phyloP scores from a whole-genome alignment of 305 asterid genomes.

The Ajuga reptans region DNA sequence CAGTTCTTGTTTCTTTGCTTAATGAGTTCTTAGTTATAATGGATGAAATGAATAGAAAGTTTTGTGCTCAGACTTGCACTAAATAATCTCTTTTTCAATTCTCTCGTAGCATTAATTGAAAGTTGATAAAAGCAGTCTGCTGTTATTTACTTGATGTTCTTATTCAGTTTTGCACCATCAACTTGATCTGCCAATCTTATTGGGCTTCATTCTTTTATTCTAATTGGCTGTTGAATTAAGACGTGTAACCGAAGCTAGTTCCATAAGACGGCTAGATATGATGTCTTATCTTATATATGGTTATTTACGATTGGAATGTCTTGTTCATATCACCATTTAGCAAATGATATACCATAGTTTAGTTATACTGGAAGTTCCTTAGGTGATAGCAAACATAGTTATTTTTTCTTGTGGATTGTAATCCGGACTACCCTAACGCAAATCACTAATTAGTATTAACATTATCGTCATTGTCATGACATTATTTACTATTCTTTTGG shows the following conservation, averaged over 20 bases:
- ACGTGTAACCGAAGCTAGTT: background rate
- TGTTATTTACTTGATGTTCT: background rate
- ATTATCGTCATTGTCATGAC: background rate
- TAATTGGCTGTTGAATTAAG: background rate
- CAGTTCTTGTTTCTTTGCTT: background rate
- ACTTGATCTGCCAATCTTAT: background rate
- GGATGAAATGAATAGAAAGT: background rate
- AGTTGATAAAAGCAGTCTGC: background rate
- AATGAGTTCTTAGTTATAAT: background rate
- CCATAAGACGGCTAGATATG: background rate
- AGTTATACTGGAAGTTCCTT: background rate
- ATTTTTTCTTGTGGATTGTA: background rate
- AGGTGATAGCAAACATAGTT: background rate
- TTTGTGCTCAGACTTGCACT: background rate
- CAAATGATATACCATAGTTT: background rate
- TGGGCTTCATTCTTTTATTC: background rate
- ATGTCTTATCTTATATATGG: background rate
- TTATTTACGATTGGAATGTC: background rate
- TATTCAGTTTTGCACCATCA: background rate
- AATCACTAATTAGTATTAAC: background rate
- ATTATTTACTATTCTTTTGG: background rate
- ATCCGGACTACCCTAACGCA: background rate
- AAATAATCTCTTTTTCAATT: background rate
- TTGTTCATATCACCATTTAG: background rate
- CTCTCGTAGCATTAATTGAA: background rate